Base-by-base conservation (phyloP, 169 alveolate species). In the Plasmodium gallinaceum region DNA sequence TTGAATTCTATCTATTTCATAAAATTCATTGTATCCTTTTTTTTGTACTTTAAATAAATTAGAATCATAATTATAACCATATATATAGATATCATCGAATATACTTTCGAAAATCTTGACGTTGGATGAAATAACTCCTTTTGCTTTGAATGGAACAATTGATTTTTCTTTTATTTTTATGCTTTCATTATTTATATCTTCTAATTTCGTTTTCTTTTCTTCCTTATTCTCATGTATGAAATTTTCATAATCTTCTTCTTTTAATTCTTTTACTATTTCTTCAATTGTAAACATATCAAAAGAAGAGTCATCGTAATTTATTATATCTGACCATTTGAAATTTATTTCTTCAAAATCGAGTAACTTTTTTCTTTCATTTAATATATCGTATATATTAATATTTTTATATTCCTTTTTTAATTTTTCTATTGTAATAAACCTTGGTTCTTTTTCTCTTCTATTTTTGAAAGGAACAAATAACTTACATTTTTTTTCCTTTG, bases 351-450 rank as follows among this genome's bases (percentile, higher is more conserved):
- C 91, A 16, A 62, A 51, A 68, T 83, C 78, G 20, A 83, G 83
- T 8, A 42, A 43, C 18, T 72, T 68, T n/a, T 54, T 52, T 83
- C 66, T 83, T 46, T 83, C 91, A 54, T 83, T 83, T 46, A 83
- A 71, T 51, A 71, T 39, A 51, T 83, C 91, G 39, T 83, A 69
- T 37, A 83, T 83, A 68, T 68, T 83, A 72, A 83, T 83, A 26
- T 83, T 83, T 57, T 83, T 83, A 46, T 83, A 83, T 68, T 68
- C 22, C 20, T 83, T 83, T 46, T 83, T 83, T 83, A 83, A 18
- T 62, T 83, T 83, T 83, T 83, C 91, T 42, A 83, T 83, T 26
- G 91, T 68, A 37, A 83, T 83, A 83, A 83, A 83, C 57, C 91
- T 37, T 26, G 91, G 91, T 20, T 83, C 91, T 46, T 52, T 83